Evolutionary conservation across 768 basidiomycete genomes (phyloP), one percentile per base, ranked within the genome.

Genomic region (Lactarius sp.): DNA sequence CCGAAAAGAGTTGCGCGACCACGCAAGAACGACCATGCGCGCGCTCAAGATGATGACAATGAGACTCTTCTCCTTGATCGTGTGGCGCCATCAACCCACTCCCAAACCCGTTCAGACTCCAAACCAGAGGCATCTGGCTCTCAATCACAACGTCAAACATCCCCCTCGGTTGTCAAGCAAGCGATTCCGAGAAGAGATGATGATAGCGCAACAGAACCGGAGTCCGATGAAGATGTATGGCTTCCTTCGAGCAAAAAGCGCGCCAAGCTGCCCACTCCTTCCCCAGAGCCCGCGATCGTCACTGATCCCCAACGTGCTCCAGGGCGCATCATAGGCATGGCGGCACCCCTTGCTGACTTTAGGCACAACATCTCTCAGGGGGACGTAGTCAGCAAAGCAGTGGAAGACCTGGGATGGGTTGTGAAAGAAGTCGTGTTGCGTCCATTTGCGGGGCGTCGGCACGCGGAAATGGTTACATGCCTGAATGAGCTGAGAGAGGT

Each of bases 381-480:
- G 0, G 92, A 93, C 72, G 76, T 93, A 20, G 90, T 94, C 44
- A 84, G 81, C 14, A 93, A 95, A 74, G 92, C 92, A 0, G 88
- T 93, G 8, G 85, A 88, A 68, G 94, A 94, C 73, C 74, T 95
- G 52, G 84, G 80, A 13, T 79, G 73, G 16, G 86, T 94, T 10
- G 82, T 94, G 51, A 77, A 78, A 62, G 88, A 92, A 71, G 81
- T 93, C 49, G 79, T 89, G 10, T 72, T 81, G 66, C 78, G 79
- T 33, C 90, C 90, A 42, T 96, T 95, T 75, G 82, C 89, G 46
- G 76, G 74, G 42, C 80, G 84, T 68, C 80, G 92, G 64, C 80
- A 79, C 42, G 77, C 78, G 16, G 88, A 93, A 73, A 80, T 94
- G 76, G 52, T 92, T 33, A 83, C 87, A 46, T 94, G 91, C 72